Evolutionary conservation across 257 asterid genomes (phyloP).

Genomic region (Paulownia fortunei): DNA sequence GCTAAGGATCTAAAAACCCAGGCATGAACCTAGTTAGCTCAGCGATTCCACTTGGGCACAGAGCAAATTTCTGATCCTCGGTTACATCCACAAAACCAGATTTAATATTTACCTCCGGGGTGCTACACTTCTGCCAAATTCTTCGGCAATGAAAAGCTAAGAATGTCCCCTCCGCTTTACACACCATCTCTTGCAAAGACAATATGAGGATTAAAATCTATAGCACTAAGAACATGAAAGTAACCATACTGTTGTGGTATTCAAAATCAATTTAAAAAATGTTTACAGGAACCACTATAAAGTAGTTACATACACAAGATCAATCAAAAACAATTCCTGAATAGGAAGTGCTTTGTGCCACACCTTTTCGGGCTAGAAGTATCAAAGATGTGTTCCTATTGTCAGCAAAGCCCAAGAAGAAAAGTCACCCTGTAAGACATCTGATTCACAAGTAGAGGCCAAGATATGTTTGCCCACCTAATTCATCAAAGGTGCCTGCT

Average conservation of each 20-base stretch:
- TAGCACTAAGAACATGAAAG: slow-evolving; percentile 26
- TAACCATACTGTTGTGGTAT: slow-evolving; percentile 34
- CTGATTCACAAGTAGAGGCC: slow-evolving; percentile 37
- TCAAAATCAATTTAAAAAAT: slow-evolving; percentile 43
- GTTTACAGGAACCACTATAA: slow-evolving; percentile 46
- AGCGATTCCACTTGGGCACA: slow-evolving; percentile 29
- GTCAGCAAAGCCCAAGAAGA: slow-evolving; percentile 37
- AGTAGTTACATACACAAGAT: slow-evolving; percentile 69
- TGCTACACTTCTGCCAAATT: slow-evolving; percentile 54
- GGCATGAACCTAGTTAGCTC: not conserved
- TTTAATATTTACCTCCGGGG: slow-evolving; percentile 53
- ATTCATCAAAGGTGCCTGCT: slow-evolving; percentile 59
- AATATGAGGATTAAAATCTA: slow-evolving; percentile 58
- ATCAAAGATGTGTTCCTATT: slow-evolving; percentile 34
- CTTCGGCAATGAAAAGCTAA: slow-evolving; percentile 67
- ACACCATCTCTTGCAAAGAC: slow-evolving; percentile 75
- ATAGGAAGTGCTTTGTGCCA: slow-evolving; percentile 55
- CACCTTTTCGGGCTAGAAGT: slow-evolving; percentile 57
- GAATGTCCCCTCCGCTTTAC: slow-evolving; percentile 62
- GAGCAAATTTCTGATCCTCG: slow-evolving; percentile 37
- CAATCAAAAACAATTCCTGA: slow-evolving; percentile 49
- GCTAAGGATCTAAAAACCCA: not conserved
- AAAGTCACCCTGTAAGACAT: slow-evolving; percentile 28
- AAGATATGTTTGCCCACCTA: slow-evolving; percentile 46
- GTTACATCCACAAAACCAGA: slow-evolving; percentile 44